These are phyloP conservation scores for Brassica cretica DNA, from an alignment of 345 rosid genomes.

Conservation along the genomic window DNA sequence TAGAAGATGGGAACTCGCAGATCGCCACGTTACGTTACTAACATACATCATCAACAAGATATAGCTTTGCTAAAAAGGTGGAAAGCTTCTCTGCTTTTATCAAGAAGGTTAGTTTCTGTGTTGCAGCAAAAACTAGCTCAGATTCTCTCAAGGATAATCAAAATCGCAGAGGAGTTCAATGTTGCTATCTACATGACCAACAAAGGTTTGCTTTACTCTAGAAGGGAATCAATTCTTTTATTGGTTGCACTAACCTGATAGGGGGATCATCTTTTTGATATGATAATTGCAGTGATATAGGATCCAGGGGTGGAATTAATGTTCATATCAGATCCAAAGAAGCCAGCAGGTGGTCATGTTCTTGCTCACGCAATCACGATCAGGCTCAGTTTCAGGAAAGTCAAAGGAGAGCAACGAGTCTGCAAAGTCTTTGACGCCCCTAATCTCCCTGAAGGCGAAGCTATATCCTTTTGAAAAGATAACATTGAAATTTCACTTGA, in stretches of 20 bases:
- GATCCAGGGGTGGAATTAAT: slow-evolving; percentile 81
- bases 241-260: background rate
- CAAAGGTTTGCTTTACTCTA: slow-evolving; percentile 49
- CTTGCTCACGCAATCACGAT: slow-evolving; percentile 85
- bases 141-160: slow-evolving; percentile 22
- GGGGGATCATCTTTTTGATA: background rate
- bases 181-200: slow-evolving; percentile 84
- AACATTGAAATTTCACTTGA: background rate
- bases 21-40: slow-evolving; percentile 60
- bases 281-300: background rate
- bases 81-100: background rate
- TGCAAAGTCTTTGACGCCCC: slow-evolving; percentile 74
- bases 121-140: slow-evolving; percentile 93
- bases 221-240: background rate
- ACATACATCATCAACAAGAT: background rate
- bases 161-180: slow-evolving; percentile 43
- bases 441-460: slow-evolving; percentile 87
- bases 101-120: slow-evolving; percentile 12
- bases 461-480: slow-evolving; percentile 65
- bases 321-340: slow-evolving; percentile 87
- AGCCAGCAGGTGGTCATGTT: slow-evolving; percentile 91
- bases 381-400: slow-evolving; percentile 71
- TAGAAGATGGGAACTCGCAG: slow-evolving; percentile 92
- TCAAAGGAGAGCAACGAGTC: slow-evolving; percentile 72
- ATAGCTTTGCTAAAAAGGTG: no score